Base-by-base conservation (phyloP, 306 rosid species). In the Coriaria nepalensis region DNA sequence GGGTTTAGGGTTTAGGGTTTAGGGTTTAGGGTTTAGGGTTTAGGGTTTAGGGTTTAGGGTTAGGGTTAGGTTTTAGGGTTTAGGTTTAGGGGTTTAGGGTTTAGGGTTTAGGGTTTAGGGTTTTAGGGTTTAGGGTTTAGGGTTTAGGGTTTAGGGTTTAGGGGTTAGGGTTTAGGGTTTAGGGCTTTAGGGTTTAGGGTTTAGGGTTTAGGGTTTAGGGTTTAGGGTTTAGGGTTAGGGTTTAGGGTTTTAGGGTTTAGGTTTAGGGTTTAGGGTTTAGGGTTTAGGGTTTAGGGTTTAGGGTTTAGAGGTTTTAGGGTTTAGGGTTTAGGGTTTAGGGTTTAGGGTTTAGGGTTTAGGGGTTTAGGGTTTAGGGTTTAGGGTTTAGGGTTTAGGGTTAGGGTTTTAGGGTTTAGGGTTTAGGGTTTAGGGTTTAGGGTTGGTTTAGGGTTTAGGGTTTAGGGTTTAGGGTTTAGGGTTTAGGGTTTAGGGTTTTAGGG, bases 391-490 rank as follows among this genome's bases (percentile, higher is more conserved):
- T n/a, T n/a, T n/a, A n/a, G n/a, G n/a, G n/a, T n/a, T n/a, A n/a
- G 4, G n/a, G n/a, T n/a, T n/a, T n/a, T n/a, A n/a, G n/a, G n/a
- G n/a, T n/a, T n/a, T n/a, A n/a, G n/a, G n/a, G n/a, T n/a, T n/a
- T n/a, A n/a, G n/a, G n/a, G 40, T 42, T 42, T 52, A 36, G 37
- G 39, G 57, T 43, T n/a, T n/a, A n/a, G n/a, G n/a, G n/a, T n/a
- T n/a, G n/a, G n/a, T n/a, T n/a, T n/a, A n/a, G n/a, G n/a, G 57
- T 52, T 52, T 52, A 37, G 57, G 57, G 57, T 52, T 52, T 52
- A 52, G 57, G 57, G 57, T 52, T 52, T 52, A 52, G 57, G 57
- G 57, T 52, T 52, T 52, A 52, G 57, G 57, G 57, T 52, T 52
- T 52, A 36, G 45, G 57, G 57, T 52, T 52, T 33, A 37, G 57